Base-by-base conservation (phyloP, 1,139 yeast species). In the Pichia sp. region DNA sequence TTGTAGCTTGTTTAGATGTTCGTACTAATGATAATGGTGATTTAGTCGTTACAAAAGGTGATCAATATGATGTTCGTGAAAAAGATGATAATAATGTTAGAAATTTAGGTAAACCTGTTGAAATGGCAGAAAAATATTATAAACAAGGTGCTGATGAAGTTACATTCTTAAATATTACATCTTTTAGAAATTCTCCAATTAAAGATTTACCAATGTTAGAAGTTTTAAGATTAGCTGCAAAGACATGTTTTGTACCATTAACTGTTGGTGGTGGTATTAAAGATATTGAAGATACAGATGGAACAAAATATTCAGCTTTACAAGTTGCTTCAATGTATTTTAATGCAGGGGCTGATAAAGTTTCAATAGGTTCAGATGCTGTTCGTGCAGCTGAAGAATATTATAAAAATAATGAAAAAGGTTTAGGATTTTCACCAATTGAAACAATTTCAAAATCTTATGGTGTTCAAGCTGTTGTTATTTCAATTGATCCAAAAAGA, bases 181-280 rank as follows among this genome's bases (percentile, higher is more conserved):
- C 96, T 4, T 91, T 91, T 66, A 74, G 97, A 59, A 87, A 89
- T 62, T 85, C 95, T 16, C 98, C 98, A 2, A 63, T 89, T 38
- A 77, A 74, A 49, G 98, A 91, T 59, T 78, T 89, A 41, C 98
- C 98, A 23, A 91, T 91, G 98, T 69, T 91, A 44, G 86, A 88
- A 56, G 96, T 91, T 2, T 70, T 91, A 52, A 77, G 74, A 48
- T 68, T 70, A 46, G 85, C 97, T 0, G 94, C 96, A 9, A 83
- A 84, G 61, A 80, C 93, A 0, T 85, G 91, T 37, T 91, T 91
- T 64, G 98, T 91, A 13, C 98, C 98, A 5, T 70, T 91, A 50
- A 91, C 98, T 0, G 96, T 91, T 33, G 98, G 98, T 33, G 98
- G 98, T 41, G 98, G 98, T 38, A 91, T 91, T 50, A 81, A 86